A percentile compares a stretch with the other conserved stretches of the same genome.
These are phyloP conservation scores for Colletotrichum chlorophyti DNA, from an alignment of 2,329 filamentous ascomycete species.

Conservation along the genomic window DNA sequence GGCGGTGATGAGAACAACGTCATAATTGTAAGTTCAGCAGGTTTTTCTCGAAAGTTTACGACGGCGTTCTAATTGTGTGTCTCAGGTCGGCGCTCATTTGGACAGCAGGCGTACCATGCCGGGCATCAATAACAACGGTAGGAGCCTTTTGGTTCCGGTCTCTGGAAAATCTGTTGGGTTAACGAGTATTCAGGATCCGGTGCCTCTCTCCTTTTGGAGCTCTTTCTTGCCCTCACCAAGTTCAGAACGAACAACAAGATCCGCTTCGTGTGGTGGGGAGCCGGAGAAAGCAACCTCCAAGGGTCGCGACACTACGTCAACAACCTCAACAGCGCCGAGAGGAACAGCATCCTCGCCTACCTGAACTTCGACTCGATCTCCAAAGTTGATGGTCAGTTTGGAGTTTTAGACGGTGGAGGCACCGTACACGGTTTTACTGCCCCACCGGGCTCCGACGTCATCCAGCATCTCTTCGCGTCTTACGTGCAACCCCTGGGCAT, in stretches of 20 bases:
- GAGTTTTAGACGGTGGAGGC: constrained; percentile 43
- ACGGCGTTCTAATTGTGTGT: neutral
- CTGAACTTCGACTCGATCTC: constrained; percentile 51
- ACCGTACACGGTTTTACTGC: constrained; percentile 45
- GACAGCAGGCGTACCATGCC: constrained; percentile 52
- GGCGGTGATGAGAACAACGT: constrained; percentile 49
- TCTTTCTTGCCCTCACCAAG: constrained; percentile 45
- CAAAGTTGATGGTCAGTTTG: constrained; percentile 41
- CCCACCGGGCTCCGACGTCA: constrained; percentile 39
- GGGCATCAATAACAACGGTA: constrained; percentile 54
- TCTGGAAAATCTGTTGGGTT: too few relatives aligned
- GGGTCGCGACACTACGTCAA: constrained; percentile 45
- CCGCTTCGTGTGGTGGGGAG: constrained; percentile 53
- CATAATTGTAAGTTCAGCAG: constrained; percentile 37
- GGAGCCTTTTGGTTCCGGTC: too few relatives aligned
- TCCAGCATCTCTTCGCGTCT: constrained; percentile 41
- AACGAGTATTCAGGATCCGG: constrained; percentile 45
- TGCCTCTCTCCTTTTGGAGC: constrained; percentile 46
- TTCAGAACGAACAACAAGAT: constrained; percentile 44
- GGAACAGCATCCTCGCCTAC: constrained; percentile 44
- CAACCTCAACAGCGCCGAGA: constrained; percentile 39
- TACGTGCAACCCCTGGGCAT: constrained; percentile 41
- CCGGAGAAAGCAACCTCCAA: constrained; percentile 50
- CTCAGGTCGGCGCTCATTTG: constrained; percentile 48
- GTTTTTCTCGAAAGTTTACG: fast-evolving